Percentiles rank a stretch among this genome's conserved stretches.
phyloP scores from a whole-genome alignment of 1,139 yeast genomes.

The Wickerhamomyces sp. region DNA sequence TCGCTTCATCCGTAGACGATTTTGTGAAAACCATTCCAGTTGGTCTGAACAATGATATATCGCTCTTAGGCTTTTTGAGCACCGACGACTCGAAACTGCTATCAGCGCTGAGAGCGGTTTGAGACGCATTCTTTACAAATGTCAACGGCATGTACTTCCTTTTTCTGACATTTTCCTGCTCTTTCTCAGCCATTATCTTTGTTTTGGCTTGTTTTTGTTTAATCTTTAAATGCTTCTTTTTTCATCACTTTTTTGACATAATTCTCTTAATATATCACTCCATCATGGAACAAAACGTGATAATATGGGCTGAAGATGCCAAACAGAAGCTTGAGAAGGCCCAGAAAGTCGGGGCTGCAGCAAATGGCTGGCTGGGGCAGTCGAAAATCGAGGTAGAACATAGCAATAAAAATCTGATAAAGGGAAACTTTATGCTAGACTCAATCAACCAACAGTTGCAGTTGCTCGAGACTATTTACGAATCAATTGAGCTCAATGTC shows the following conservation, averaged over 20 bases:
- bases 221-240: not conserved
- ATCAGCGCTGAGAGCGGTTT: not conserved
- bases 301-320: constrained; percentile 31
- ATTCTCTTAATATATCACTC: not conserved
- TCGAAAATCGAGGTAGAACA: constrained; percentile 17
- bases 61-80: not conserved
- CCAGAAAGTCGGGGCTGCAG: constrained; percentile 31
- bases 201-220: too few relatives aligned
- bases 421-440: constrained; percentile 29
- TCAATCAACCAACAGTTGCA: constrained; percentile 31
- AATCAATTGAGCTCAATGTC: constrained; percentile 27
- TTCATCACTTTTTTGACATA: not conserved
- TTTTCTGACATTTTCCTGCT: not conserved
- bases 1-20: not conserved
- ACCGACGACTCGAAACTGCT: too few relatives aligned
- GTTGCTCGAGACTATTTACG: constrained; percentile 28
- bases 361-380: constrained; percentile 26
- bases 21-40: too few relatives aligned
- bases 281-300: constrained; percentile 11
- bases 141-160: not conserved
- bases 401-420: constrained; percentile 25
- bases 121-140: not conserved
- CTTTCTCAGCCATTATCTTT: too few relatives aligned
- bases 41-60: too few relatives aligned
- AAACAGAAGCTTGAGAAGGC: constrained; percentile 31